A percentile compares a stretch with the other conserved stretches of the same genome.
Evolutionary conservation across 805 yeast species (phyloP).

Genomic region (Zygotorulaspora danielsina): DNA sequence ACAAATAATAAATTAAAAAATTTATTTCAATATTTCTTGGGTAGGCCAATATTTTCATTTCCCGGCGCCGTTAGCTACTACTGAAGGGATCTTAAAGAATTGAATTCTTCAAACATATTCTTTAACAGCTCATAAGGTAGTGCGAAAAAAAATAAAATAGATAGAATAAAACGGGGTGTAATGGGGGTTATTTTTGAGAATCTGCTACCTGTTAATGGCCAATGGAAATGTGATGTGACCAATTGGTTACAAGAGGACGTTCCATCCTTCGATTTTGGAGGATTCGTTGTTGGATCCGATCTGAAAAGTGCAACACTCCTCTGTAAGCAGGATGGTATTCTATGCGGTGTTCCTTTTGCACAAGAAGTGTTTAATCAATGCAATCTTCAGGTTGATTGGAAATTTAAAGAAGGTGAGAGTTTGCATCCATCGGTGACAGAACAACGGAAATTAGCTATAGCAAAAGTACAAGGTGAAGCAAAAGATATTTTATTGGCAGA

Average conservation of each 20-base stretch:
- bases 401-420: constrained; percentile 60
- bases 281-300: constrained; percentile 84
- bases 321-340: constrained; percentile 75
- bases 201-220: constrained; percentile 68
- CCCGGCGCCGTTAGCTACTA: too few species aligned
- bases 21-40: background rate
- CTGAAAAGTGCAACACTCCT: constrained; percentile 67
- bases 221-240: constrained; percentile 77
- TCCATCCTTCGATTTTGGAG: constrained; percentile 93
- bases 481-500: constrained; percentile 77
- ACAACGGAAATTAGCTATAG: constrained; percentile 63
- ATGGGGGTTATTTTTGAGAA: too few species aligned
- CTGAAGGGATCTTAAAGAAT: too few species aligned
- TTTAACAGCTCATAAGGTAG: too few species aligned
- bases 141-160: too few species aligned
- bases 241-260: constrained; percentile 81
- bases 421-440: constrained; percentile 40
- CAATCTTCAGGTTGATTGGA: constrained; percentile 68
- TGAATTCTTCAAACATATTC: too few species aligned
- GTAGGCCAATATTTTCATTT: too few species aligned
- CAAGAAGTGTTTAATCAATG: constrained; percentile 79
- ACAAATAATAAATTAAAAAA: background rate
- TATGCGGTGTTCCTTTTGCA: constrained; percentile 88
- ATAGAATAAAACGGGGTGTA: too few species aligned
- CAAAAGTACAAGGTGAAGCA: constrained; percentile 75